Evolutionary conservation across 2,329 filamentous ascomycete genomes (phyloP), one percentile per base, ranked within the genome.

Genomic region (Dothistroma pini): DNA sequence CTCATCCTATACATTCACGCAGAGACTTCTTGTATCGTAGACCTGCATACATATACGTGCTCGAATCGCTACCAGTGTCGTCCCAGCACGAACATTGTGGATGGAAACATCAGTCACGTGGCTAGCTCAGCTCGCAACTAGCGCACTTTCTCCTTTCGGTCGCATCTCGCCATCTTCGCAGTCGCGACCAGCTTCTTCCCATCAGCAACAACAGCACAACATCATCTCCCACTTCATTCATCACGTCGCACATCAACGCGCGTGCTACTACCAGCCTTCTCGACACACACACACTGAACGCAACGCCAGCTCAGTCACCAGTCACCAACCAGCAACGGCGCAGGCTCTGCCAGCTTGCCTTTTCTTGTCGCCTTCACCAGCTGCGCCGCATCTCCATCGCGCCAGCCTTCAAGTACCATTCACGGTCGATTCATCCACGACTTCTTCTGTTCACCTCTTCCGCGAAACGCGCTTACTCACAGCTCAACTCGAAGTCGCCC

Each of bases 351-450:
- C 29, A 34, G 51, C 51, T 53, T 21, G 51, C 51, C 51, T 53
- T 53, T 53, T 53, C 51, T 53, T n/a, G 51, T 53, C 31, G 51
- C 51, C 51, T 53, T 53, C 51, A 21, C 51, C 51, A 35, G 51
- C 51, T 53, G 51, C 29, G 51, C 51, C 31, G 51, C 51, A 29
- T n/a, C 14, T 32, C 31, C 25, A 35, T 53, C 25, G 51, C 51
- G 29, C 51, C 51, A 53, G 25, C 51, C 51, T 6, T 1, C 51
- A 53, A 53, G 25, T 53, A 53, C 51, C 25, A 35, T 21, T 7
- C 51, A 53, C 51, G 51, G 51, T 53, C 31, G 2, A 29, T 29
- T 3, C 19, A 53, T 12, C 19, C 22, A 53, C 51, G 51, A 53
- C 51, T 53, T 16, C n/a, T 32, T 31, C 31, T 29, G 16, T 53